phyloP scores from a whole-genome alignment of 169 alveolate genomes.

The Plasmodium berghei region DNA sequence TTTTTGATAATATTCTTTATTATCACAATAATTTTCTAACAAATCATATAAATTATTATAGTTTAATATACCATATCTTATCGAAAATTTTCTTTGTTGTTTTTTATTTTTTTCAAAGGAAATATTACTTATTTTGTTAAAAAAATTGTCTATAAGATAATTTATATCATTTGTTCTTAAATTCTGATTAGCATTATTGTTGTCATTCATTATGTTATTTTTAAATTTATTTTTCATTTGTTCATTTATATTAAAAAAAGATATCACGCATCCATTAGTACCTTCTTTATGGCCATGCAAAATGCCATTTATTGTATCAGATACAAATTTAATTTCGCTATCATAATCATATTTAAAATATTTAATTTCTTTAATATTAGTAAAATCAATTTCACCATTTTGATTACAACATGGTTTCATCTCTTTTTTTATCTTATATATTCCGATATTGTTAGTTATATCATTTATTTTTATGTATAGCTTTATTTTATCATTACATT shows the following conservation, averaged over 20 bases:
- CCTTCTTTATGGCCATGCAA: slow-evolving; percentile 27
- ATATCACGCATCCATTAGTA: slow-evolving; percentile 37
- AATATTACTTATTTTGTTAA: slow-evolving; percentile 2
- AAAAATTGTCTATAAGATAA: slow-evolving; percentile 26
- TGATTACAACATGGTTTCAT: slow-evolving; percentile 8
- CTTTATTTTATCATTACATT: slow-evolving; percentile 53
- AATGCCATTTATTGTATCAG: slow-evolving; percentile 14
- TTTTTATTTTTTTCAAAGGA: slow-evolving; percentile 17
- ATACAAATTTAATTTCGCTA: slow-evolving; percentile 16
- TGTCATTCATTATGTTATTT: not conserved
- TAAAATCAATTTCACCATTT: slow-evolving; percentile 9
- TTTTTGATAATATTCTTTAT: slow-evolving; percentile 39
- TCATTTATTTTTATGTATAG: slow-evolving; percentile 55
- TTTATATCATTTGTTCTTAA: not conserved
- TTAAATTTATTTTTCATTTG: slow-evolving; percentile 2
- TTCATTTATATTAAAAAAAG: slow-evolving; percentile 27
- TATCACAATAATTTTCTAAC: slow-evolving; percentile 27
- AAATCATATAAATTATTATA: slow-evolving; percentile 26
- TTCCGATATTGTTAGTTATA: slow-evolving; percentile 2
- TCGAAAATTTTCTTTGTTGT: slow-evolving; percentile 14
- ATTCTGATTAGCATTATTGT: not conserved
- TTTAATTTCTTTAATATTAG: slow-evolving; percentile 19
- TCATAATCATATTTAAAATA: slow-evolving; percentile 16
- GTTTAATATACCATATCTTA: slow-evolving; percentile 16
- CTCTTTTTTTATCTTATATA: slow-evolving; percentile 9